Conservation (phyloP, 176 grass and related monocot genomes). For the Alloteropsis semialata region DNA sequence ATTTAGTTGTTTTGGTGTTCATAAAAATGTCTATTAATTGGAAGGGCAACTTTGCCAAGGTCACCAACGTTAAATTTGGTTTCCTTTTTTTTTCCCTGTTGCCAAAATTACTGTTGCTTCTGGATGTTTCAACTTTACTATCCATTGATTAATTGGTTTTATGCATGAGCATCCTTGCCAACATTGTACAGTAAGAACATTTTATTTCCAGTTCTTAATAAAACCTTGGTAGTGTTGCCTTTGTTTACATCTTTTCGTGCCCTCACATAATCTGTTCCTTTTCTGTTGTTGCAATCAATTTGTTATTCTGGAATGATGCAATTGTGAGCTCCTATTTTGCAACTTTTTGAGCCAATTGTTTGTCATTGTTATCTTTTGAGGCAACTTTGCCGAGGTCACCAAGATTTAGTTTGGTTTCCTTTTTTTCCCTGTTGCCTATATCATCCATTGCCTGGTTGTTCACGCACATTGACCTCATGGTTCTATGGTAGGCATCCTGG, state of each 20-base stretch:
- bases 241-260: neutral
- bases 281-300: neutral
- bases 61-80: conserved; percentile 48
- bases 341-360: neutral
- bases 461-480: neutral
- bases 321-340: neutral
- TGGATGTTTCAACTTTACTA: neutral
- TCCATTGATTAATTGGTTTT: conserved; percentile 17
- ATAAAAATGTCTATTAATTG: neutral
- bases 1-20: neutral
- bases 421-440: conserved; percentile 83
- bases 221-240: neutral
- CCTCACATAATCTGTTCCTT: neutral
- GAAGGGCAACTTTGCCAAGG: conserved; percentile 50
- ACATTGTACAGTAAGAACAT: neutral
- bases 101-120: conserved; percentile 28
- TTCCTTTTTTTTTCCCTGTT: conserved; percentile 59
- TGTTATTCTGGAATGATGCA: neutral
- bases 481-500: conserved; percentile 26
- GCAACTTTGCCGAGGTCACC: conserved; percentile 73
- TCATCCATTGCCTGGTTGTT: conserved; percentile 23
- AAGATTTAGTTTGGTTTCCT: conserved; percentile 53
- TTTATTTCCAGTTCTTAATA: neutral
- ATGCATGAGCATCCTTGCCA: conserved; percentile 8
- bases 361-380: neutral